Base-by-base conservation (phyloP, 352 stramenopile species). In the Globisporangium alternatum region DNA sequence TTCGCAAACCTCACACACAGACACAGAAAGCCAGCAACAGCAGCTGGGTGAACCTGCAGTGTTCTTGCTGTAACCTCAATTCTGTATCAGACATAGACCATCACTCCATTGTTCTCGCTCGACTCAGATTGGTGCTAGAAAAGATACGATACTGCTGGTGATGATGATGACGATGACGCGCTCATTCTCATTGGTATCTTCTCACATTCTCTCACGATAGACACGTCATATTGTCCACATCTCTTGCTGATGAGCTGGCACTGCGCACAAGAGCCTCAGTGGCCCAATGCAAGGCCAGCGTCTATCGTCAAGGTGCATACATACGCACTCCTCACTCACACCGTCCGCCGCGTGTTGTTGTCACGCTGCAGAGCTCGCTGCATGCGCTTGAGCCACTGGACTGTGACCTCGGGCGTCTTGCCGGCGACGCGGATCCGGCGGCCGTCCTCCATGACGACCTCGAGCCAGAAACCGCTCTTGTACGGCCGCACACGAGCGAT, bases 361-460 rank as follows among this genome's bases (percentile, higher is more conserved):
- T 44, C 63, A 21, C n/a, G 30, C 48, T 31, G 33, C 21, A 69
- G 43, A n/a, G n/a, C 64, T 15, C 19, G 49, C 3, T 30, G 48
- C 5, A 69, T 65, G 30, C 64, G 58, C 43, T 21, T 12, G 44
- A 65, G 35, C 64, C 64, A 69, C n/a, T 41, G 2, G 1, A 25
- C 12, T 3, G 64, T 69, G 35, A 61, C 13, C n/a, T 59, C 58
- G 0, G 55, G 37, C 10, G 22, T 45, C 21, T 59, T 56, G 28
- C 49, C 58, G 0, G 59, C 64, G 22, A 82, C 17, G 19, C 78
- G 64, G 33, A 81, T 28, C 56, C 72, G 73, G 5, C 64, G 51
- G 49, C 52, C 35, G 33, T 65, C 30, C 55, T 69, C 54, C 53
- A 68, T 43, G 17, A n/a, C 12, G 37, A 68, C 8, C 10, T 53